These are phyloP conservation scores for Phytophthora brassicae DNA, from an alignment of 352 stramenopile genomes.

Conservation along the genomic window DNA sequence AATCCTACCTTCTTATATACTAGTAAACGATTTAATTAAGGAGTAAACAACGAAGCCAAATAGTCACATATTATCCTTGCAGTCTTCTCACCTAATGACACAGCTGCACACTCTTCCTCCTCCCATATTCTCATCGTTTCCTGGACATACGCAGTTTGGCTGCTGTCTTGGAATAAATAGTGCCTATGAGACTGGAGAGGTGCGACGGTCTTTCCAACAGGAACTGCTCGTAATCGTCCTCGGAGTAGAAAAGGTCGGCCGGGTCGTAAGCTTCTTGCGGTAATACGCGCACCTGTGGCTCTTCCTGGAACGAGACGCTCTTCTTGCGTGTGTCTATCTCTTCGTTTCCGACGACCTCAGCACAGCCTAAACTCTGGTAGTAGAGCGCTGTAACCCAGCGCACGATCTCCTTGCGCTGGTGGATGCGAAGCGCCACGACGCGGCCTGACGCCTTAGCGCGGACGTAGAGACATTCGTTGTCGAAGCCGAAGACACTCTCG, in stretches of 20 bases:
- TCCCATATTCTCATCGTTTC: slow-evolving; percentile 34
- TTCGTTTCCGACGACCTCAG: neutral
- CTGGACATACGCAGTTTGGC: slow-evolving; percentile 56
- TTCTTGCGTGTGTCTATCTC: slow-evolving; percentile 28
- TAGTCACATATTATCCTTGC: neutral
- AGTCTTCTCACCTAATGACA: neutral
- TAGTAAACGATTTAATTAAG: too few relatives aligned
- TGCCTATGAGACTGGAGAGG: slow-evolving; percentile 47
- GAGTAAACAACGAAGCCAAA: too few relatives aligned
- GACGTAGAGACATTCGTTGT: slow-evolving; percentile 63
- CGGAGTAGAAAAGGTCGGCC: slow-evolving; percentile 57
- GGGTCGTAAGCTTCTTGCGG: slow-evolving; percentile 48
- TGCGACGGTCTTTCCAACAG: slow-evolving; percentile 46
- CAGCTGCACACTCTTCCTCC: neutral
- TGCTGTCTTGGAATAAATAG: slow-evolving; percentile 57
- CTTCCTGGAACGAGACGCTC: slow-evolving; percentile 58
- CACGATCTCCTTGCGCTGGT: slow-evolving; percentile 66
- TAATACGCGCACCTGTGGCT: slow-evolving; percentile 51
- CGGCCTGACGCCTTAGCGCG: slow-evolving; percentile 39
- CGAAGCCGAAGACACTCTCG: slow-evolving; percentile 63
- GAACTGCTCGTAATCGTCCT: slow-evolving; percentile 62
- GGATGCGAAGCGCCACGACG: slow-evolving; percentile 52
- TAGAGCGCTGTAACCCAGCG: slow-evolving; percentile 66
- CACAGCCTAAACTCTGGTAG: slow-evolving; percentile 48
- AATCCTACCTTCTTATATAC: too few relatives aligned